Conservation (phyloP, 139 green algal species). For the Coelastrella sp. region DNA sequence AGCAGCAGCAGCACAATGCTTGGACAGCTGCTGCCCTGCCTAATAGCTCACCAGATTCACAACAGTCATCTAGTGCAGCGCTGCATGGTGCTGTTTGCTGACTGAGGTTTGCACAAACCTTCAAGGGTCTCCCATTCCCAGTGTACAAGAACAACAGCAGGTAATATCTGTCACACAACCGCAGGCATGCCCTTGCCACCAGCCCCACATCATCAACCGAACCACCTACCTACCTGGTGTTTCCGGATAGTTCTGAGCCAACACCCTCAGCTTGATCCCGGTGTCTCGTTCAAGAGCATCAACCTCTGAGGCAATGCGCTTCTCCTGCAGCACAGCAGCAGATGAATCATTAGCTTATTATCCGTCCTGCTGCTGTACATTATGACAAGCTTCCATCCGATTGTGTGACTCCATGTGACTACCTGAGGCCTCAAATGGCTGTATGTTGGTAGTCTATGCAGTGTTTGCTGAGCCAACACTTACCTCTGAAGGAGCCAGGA, state of each 20-base stretch:
- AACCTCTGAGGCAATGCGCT: conserved; percentile 74
- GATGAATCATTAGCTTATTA: background rate
- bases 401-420: too few relatives aligned
- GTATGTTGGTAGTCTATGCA: background rate
- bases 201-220: background rate
- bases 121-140: too few relatives aligned
- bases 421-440: background rate
- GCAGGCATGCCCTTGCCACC: background rate
- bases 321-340: conserved; percentile 67
- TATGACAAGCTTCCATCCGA: background rate
- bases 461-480: background rate
- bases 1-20: background rate
- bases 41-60: background rate
- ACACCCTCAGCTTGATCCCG: conserved; percentile 92
- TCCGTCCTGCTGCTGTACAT: background rate
- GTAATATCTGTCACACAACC: background rate
- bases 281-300: conserved; percentile 88
- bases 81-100: too few relatives aligned
- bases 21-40: background rate
- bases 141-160: background rate
- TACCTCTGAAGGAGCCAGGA: conserved; percentile 88
- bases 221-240: conserved; percentile 76
- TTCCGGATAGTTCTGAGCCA: conserved; percentile 98
- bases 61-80: too few relatives aligned
- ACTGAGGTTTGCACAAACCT: too few relatives aligned